Base-by-base conservation (phyloP, 2,329 filamentous ascomycete genomes). In the Penicillium decumbens region DNA sequence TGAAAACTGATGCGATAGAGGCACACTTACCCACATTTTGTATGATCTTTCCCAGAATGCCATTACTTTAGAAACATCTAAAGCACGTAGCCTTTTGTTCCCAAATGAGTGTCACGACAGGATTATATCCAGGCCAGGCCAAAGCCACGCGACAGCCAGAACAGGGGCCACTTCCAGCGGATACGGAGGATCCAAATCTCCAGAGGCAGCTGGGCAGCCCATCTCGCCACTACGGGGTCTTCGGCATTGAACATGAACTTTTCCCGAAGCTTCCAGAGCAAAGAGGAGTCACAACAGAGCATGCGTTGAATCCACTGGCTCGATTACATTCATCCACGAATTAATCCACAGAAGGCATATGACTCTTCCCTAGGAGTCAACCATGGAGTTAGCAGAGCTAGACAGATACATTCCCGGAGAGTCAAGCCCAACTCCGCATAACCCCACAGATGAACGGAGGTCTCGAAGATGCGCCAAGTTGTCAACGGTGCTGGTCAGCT, bases 381-480 rank as follows among this genome's bases (percentile, higher is more conserved):
- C 43, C 46, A 49, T 41, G 42, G 25, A 35, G 30, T 23, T 33
- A n/a, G n/a, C n/a, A 23, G 29, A 45, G 12, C 33, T 40, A 47
- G 27, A 37, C 27, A 23, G 33, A 41, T 48, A 25, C 20, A 44
- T 33, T 10, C 24, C 33, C 47, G 43, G 25, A 32, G 28, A 40
- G 15, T 37, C n/a, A 39, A 39, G 32, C 27, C n/a, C 10, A 10
- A 38, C 46, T 55, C 52, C 46, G 41, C 52, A 52, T 50, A 25
- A 49, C 49, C 52, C 49, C 46, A 55, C 46, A 55, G 32, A 29
- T 5, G 15, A 46, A 20, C 24, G 45, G 41, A 9, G 25, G 20
- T 7, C 10, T 41, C 13, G 37, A 45, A n/a, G 37, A 5, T n/a
- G 37, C 13, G 12, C 27, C 27, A 20, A 3, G 15, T 18, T 18